Base-by-base conservation (phyloP, 1,284 basidiomycete genomes). In the Tilletiaria anomala region DNA sequence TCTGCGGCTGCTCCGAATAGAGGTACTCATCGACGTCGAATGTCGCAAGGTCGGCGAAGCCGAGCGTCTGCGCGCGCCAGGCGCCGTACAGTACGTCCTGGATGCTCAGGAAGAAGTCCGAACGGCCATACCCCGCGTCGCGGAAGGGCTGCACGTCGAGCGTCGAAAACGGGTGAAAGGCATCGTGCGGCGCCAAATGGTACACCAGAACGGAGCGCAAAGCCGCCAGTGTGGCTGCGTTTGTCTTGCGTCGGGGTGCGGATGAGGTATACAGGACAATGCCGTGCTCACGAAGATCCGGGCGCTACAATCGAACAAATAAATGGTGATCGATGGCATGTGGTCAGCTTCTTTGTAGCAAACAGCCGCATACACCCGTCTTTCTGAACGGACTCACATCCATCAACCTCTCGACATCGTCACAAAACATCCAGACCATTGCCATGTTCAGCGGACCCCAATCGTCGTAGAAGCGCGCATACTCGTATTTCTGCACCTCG, bases 131-230 rank as follows among this genome's bases (percentile, higher is more conserved):
- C 4, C 91, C 91, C 10, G 93, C 93, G 58, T 99, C 93, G 47
- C 93, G 76, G 68, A 96, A 97, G 4, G 88, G 84, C 51, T 62
- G 10, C 8, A 36, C 4, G 38, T 38, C 29, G 18, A 51, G 22
- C 45, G 59, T 50, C 37, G 53, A 52, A 42, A 61, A 54, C 4
- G 89, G 87, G 58, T 84, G 78, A 66, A 93, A 89, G 2, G 87
- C 87, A 68, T 93, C 85, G 77, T 86, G 91, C 18, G 91, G 89
- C n/a, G 81, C 76, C 45, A 80, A 79, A 49, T 85, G 77, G 66
- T 84, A 80, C 5, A 96, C 86, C 51, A 96, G 87, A 77, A 96
- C 82, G 16, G 58, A 50, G 68, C 89, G 97, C 32, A 97, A 75
- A 3, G 87, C 81, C 71, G 89, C 83, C 17, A 97, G 71, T 26